phyloP scores from a whole-genome alignment of 305 asterid genomes.

The Fraxinus paxiana region DNA sequence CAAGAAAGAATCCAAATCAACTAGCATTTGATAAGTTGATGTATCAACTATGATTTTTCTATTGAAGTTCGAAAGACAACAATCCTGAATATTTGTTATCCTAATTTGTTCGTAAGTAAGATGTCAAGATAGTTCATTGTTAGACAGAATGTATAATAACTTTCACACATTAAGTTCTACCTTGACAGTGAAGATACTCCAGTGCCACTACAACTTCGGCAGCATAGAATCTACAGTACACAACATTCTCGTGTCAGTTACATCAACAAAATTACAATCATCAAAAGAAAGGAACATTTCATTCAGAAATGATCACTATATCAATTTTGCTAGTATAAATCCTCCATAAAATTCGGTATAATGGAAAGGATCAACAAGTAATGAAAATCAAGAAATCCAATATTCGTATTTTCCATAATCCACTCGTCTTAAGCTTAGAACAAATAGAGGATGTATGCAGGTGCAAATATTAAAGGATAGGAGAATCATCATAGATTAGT shows the following conservation, averaged over 20 bases:
- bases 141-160: neutral
- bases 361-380: neutral
- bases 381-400: neutral
- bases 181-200: constrained; percentile 99
- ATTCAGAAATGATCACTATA: neutral
- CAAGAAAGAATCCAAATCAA: neutral
- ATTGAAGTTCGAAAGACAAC: neutral
- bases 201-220: constrained; percentile 89
- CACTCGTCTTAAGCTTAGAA: neutral
- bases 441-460: neutral
- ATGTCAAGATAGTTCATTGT: neutral
- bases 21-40: neutral
- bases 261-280: neutral
- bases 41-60: neutral
- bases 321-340: neutral
- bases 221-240: constrained; percentile 69
- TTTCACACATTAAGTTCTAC: constrained; percentile 31
- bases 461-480: neutral
- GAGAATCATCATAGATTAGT: neutral
- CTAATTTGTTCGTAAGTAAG: neutral
- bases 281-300: constrained; percentile 4
- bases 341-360: neutral
- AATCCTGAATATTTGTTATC: neutral
- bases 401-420: neutral
- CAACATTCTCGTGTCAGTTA: constrained; percentile 21